Base-by-base conservation (phyloP, 129 eudicot genomes). In the Mikania micrantha region DNA sequence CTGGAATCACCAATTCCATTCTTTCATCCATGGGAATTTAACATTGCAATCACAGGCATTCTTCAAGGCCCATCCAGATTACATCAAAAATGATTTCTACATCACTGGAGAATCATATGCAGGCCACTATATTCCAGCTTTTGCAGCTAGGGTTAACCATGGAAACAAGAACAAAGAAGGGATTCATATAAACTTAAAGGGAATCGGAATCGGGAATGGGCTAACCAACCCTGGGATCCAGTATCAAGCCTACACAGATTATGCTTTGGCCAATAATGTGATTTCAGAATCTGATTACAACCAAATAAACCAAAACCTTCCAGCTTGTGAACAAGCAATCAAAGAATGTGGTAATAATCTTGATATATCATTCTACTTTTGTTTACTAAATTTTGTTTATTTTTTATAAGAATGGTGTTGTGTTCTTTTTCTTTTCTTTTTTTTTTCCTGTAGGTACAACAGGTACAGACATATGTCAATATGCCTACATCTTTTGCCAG, bases 41-140 rank as follows among this genome's bases (percentile, higher is more conserved):
- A 62, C 42, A 1, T 25, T 25, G 64, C 12, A 47, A 78, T 34
- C 25, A 10, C 70, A 91, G 95, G 99, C 87, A 29, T 94, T 94
- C 74, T 86, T 83, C 62, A 74, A 81, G 62, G 78, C 80, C 8
- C 99, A 89, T 74, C 95, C 90, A 7, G 74, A 80, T 50, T 87
- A 80, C 64, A 78, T 62, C 48, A 81, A 78, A 27, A 94, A 94
- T 8, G 90, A 94, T 15, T 89, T 94, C 78, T 94, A 60, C 85
- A 85, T 94, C 69, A 89, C 97, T 0, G 99, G 99, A 47, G 97
- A 94, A 78, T 93, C 99, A 9, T 93, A 93, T 66, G 97, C 95
- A 4, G 99, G 99, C 52, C 97, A 94, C 40, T 89, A 77, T 28
- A 77, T 77, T 77, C 81, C 81, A 9, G 71, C 81, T 42, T 63